phyloP scores from a whole-genome alignment of 2,329 filamentous ascomycete species.

The Cryphonectria nitschkei region DNA sequence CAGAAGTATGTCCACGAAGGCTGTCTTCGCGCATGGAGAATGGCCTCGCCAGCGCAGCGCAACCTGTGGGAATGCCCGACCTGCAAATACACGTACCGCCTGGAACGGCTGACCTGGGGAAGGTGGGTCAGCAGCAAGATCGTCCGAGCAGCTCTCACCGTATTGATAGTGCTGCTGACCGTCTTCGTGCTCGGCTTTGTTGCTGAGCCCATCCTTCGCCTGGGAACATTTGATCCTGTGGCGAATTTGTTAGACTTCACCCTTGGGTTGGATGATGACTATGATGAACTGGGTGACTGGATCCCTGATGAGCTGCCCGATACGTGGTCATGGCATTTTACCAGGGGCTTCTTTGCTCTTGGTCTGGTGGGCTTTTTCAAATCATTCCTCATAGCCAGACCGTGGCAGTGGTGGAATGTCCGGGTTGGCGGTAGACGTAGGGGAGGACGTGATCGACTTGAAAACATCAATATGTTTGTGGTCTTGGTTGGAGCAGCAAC shows the following conservation, averaged over 20 bases:
- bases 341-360: conserved; percentile 88
- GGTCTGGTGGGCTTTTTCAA: conserved; percentile 86
- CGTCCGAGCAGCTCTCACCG: conserved; percentile 72
- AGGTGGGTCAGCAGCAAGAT: conserved; percentile 68
- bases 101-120: conserved; percentile 78
- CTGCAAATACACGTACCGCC: conserved; percentile 80
- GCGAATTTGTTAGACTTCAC: conserved; percentile 61
- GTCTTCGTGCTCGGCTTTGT: conserved; percentile 88
- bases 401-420: conserved; percentile 78
- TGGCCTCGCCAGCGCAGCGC: conserved; percentile 68
- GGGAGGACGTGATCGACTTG: conserved; percentile 76
- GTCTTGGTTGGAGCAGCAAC: conserved; percentile 80
- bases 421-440: conserved; percentile 62
- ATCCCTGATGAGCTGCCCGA: conserved; percentile 52
- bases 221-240: conserved; percentile 76
- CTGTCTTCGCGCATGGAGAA: conserved; percentile 83
- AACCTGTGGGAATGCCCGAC: conserved; percentile 90
- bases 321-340: conserved; percentile 81
- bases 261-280: conserved; percentile 45
- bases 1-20: conserved; percentile 94
- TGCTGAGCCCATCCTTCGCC: conserved; percentile 87
- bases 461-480: conserved; percentile 78
- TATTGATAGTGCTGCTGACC: conserved; percentile 69
- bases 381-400: conserved; percentile 72
- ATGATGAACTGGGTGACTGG: conserved; percentile 43